A percentile compares a stretch with the other conserved stretches of the same genome.
These are phyloP conservation scores for Botrytis byssoidea DNA, from an alignment of 2,329 filamentous ascomycete genomes.

Conservation along the genomic window DNA sequence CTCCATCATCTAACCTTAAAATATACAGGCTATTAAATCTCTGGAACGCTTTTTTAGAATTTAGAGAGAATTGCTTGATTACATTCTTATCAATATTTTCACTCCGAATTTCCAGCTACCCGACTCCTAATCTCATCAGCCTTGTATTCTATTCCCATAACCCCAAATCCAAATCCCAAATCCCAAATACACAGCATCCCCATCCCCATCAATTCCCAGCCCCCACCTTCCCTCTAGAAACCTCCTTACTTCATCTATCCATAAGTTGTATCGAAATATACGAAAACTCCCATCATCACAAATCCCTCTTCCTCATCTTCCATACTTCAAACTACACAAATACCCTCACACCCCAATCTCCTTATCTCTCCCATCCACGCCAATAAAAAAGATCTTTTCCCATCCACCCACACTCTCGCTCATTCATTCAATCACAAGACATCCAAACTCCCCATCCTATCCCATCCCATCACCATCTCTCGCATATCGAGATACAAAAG, in stretches of 20 bases:
- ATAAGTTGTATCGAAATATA: not conserved
- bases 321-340: rapidly evolving
- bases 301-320: not conserved
- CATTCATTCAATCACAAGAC: not conserved
- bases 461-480: too few species aligned
- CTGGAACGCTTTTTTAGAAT: not conserved
- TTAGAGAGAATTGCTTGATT: not conserved
- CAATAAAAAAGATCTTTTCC: too few species aligned
- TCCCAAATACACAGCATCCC: not conserved
- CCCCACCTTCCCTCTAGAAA: not conserved
- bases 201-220: not conserved
- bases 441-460: not conserved
- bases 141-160: too few species aligned
- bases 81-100: not conserved
- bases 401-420: too few species aligned
- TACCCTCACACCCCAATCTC: not conserved
- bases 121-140: too few species aligned
- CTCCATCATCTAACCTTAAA: not conserved
- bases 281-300: not conserved
- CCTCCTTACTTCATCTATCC: not conserved
- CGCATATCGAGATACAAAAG: not conserved
- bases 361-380: not conserved
- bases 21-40: not conserved
- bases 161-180: not conserved
- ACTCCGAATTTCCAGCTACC: too few species aligned